phyloP scores from a whole-genome alignment of 495 filamentous ascomycete species.

The Aspergillus sclerotioniger region DNA sequence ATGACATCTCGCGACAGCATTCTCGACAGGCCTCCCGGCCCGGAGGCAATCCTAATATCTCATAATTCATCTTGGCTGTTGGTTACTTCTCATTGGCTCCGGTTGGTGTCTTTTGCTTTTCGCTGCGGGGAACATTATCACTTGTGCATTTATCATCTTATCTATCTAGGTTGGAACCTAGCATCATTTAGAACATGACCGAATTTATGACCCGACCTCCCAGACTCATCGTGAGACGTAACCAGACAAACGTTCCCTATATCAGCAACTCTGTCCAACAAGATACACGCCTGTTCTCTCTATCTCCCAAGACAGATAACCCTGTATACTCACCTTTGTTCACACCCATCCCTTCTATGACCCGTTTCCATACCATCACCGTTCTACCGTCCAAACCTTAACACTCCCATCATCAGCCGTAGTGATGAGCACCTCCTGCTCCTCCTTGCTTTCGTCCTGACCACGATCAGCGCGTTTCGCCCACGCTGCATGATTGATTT shows the following conservation, averaged over 20 bases:
- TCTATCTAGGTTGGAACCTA: background rate
- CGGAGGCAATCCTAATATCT: slow-evolving; percentile 12
- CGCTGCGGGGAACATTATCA: background rate
- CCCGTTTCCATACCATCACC: slow-evolving; percentile 15
- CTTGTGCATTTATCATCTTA: background rate
- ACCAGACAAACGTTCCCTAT: background rate
- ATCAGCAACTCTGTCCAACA: background rate
- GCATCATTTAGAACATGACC: slow-evolving; percentile 16
- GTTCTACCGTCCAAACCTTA: slow-evolving; percentile 61
- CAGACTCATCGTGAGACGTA: background rate
- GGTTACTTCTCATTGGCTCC: background rate
- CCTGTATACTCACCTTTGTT: no score
- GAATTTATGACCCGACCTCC: slow-evolving; percentile 5
- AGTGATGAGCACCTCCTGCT: slow-evolving; percentile 76
- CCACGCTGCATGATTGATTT: slow-evolving; percentile 90
- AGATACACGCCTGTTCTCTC: no score
- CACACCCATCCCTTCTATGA: background rate
- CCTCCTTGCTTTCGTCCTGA: slow-evolving; percentile 36
- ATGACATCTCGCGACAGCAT: slow-evolving; percentile 23
- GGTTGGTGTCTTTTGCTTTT: background rate
- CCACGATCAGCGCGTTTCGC: slow-evolving; percentile 44
- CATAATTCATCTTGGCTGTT: slow-evolving; percentile 5
- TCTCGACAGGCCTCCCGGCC: slow-evolving; percentile 6
- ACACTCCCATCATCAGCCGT: slow-evolving; percentile 81
- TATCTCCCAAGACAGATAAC: no score